These are phyloP conservation scores for Grosmannia huntii DNA, from an alignment of 2,329 filamentous ascomycete genomes.

Conservation along the genomic window DNA sequence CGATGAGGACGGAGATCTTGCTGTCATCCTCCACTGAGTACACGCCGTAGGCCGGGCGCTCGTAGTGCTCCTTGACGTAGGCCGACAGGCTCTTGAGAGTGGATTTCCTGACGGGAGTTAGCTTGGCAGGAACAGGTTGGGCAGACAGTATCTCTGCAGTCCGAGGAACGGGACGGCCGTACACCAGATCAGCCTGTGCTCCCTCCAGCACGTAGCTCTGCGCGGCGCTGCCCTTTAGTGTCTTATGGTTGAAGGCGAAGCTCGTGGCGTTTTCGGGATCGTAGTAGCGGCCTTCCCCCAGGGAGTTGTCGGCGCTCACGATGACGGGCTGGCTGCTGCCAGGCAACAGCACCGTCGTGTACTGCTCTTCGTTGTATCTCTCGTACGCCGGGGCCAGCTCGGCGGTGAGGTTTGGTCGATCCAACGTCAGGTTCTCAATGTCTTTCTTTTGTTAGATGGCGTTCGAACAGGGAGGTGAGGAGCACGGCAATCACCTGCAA, in stretches of 20 bases:
- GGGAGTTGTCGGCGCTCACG: constrained; percentile 73
- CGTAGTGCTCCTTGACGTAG: constrained; percentile 82
- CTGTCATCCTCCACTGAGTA: constrained; percentile 69
- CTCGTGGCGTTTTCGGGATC: constrained; percentile 80
- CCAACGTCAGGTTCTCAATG: constrained; percentile 73
- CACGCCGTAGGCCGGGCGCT: constrained; percentile 66
- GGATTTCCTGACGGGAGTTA: constrained; percentile 51
- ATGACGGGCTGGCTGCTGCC: constrained; percentile 73
- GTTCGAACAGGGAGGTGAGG: constrained; percentile 4
- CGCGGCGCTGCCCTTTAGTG: constrained; percentile 68
- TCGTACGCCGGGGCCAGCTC: constrained; percentile 74
- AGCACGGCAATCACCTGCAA: constrained; percentile 49
- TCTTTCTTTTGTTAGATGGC: constrained; percentile 53
- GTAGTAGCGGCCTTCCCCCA: constrained; percentile 75
- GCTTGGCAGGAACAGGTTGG: no score
- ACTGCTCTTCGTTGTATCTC: constrained; percentile 94
- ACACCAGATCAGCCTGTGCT: constrained; percentile 68
- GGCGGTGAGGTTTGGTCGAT: constrained; percentile 52
- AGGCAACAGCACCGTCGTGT: constrained; percentile 77
- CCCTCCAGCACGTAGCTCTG: constrained; percentile 73
- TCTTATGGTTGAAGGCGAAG: constrained; percentile 76
- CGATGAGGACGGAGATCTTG: constrained; percentile 67
- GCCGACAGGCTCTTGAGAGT: constrained; percentile 62
- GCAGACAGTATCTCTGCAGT: not conserved
- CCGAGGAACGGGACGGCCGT: constrained; percentile 21